These are phyloP conservation scores for Sechiopsis laciniata DNA, from an alignment of 306 rosid species.

Conservation along the genomic window DNA sequence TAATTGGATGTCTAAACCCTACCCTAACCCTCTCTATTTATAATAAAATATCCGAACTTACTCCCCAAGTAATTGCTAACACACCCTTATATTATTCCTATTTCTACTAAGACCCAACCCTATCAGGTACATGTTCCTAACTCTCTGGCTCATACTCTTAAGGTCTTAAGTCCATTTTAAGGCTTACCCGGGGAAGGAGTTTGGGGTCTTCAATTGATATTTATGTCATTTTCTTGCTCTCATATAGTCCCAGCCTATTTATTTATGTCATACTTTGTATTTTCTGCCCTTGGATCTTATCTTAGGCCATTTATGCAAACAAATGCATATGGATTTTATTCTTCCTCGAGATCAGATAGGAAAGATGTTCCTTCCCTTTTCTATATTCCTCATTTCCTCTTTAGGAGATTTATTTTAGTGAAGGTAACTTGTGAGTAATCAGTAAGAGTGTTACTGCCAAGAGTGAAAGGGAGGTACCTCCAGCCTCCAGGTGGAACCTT, in stretches of 20 bases:
- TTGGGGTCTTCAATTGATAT: background rate
- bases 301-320: background rate
- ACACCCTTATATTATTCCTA: too few relatives aligned
- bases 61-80: too few relatives aligned
- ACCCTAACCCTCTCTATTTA: too few relatives aligned
- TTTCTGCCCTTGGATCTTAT: background rate
- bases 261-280: background rate
- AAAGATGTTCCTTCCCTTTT: background rate
- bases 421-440: background rate
- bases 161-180: background rate
- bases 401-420: background rate
- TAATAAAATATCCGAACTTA: too few relatives aligned
- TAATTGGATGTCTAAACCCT: too few relatives aligned
- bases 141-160: slow-evolving; percentile 1
- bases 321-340: background rate
- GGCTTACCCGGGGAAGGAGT: background rate
- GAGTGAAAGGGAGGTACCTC: background rate
- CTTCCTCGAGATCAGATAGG: too few relatives aligned
- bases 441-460: background rate
- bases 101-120: too few relatives aligned
- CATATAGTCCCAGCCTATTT: background rate
- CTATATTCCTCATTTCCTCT: background rate
- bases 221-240: background rate
- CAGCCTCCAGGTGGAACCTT: background rate
- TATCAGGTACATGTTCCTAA: background rate